Evolutionary conservation across 306 rosid genomes (phyloP).

Genomic region (Luffa acutangula): DNA sequence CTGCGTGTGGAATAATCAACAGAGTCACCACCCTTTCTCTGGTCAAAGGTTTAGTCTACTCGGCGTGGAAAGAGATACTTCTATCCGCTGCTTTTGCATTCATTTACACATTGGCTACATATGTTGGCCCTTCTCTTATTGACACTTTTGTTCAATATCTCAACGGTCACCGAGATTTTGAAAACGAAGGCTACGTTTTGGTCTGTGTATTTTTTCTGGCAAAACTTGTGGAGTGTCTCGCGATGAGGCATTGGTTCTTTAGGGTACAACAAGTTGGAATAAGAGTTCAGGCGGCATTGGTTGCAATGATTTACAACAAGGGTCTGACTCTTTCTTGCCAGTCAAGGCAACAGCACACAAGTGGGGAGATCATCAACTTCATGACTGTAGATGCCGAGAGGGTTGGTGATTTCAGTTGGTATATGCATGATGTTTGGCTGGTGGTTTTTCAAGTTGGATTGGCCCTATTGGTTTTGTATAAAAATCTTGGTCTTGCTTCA

Average conservation of each 20-base stretch:
- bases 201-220: slow-evolving; percentile 43
- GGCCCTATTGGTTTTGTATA: slow-evolving; percentile 57
- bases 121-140: slow-evolving; percentile 78
- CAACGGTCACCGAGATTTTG: slow-evolving; percentile 31
- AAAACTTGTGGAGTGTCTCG: slow-evolving; percentile 56
- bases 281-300: slow-evolving; percentile 44
- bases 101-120: slow-evolving; percentile 38
- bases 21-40: slow-evolving; percentile 41
- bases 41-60: slow-evolving; percentile 38
- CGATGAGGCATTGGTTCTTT: slow-evolving; percentile 54
- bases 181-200: slow-evolving; percentile 53
- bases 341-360: slow-evolving; percentile 43
- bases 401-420: slow-evolving; percentile 54
- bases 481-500: slow-evolving; percentile 70
- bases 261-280: slow-evolving; percentile 48
- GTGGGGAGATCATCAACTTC: slow-evolving; percentile 72
- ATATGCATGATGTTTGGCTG: slow-evolving; percentile 63
- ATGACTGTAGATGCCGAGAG: slow-evolving; percentile 82
- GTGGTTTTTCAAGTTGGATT: slow-evolving; percentile 48
- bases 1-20: slow-evolving; percentile 23
- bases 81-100: slow-evolving; percentile 29
- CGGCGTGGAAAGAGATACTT: slow-evolving; percentile 46
- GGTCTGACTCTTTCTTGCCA: slow-evolving; percentile 53
- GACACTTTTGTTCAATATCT: slow-evolving; percentile 65
- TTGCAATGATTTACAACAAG: slow-evolving; percentile 51